Conservation (phyloP, 495 filamentous ascomycete species). For the Haplographium delicatum region DNA sequence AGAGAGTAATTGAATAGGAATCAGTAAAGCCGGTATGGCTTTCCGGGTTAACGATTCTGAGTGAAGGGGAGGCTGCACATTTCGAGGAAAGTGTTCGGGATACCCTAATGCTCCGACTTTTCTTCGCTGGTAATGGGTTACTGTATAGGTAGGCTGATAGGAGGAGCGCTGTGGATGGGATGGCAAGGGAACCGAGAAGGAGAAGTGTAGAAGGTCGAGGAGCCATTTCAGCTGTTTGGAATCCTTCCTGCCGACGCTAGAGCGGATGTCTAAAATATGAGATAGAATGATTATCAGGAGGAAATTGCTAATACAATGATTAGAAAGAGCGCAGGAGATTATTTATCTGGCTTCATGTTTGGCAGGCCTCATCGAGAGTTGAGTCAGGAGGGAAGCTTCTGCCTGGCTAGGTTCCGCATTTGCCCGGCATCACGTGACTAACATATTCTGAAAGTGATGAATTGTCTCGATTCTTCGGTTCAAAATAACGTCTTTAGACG, state of each 20-base stretch:
- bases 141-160: not conserved
- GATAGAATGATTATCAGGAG: not conserved
- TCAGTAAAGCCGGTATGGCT: not conserved
- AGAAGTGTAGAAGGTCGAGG: not conserved
- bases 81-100: not conserved
- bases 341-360: no score
- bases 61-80: not conserved
- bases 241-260: not conserved
- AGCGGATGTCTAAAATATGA: not conserved
- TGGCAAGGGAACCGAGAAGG: not conserved
- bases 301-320: not conserved
- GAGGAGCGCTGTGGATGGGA: conserved; percentile 1
- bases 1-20: not conserved
- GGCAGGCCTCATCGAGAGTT: not conserved
- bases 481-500: no score
- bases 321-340: not conserved
- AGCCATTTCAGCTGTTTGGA: not conserved
- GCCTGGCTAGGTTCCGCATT: no score
- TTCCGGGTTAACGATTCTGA: not conserved
- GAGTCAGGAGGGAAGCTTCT: not conserved
- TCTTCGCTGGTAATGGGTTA: not conserved
- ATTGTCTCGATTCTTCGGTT: no score
- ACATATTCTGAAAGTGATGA: no score
- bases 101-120: not conserved
- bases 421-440: no score